Percentiles rank a stretch among this genome's conserved stretches.
Evolutionary conservation across 495 filamentous ascomycete species (phyloP).

Genomic region (Annulohypoxylon bovei): DNA sequence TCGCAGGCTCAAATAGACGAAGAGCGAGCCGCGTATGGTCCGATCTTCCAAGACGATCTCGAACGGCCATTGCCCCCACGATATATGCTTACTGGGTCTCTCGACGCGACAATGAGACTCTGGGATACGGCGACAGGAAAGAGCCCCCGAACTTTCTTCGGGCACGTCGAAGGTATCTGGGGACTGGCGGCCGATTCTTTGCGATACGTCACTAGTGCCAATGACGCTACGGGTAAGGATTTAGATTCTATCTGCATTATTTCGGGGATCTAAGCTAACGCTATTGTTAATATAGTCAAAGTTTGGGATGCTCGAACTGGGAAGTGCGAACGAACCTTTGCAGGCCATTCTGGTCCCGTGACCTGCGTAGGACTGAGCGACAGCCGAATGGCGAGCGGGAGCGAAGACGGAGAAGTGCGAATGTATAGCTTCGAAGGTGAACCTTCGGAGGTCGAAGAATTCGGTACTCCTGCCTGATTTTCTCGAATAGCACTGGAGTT

Average conservation of each 20-base stretch:
- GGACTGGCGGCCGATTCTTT: constrained; percentile 90
- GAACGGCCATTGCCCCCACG: constrained; percentile 77
- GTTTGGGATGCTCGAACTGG: constrained; percentile 95
- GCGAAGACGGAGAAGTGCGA: constrained; percentile 91
- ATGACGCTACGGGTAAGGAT: constrained; percentile 83
- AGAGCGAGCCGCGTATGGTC: constrained; percentile 63
- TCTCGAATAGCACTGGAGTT: not conserved
- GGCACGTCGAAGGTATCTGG: constrained; percentile 97
- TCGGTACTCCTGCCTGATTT: constrained; percentile 49
- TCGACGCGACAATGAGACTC: constrained; percentile 90
- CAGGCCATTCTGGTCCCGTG: constrained; percentile 88
- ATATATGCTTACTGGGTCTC: constrained; percentile 90
- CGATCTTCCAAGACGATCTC: constrained; percentile 62
- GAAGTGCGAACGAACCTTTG: constrained; percentile 89
- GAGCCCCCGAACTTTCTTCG: constrained; percentile 92
- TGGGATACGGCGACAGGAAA: constrained; percentile 88
- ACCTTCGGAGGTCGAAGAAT: constrained; percentile 46
- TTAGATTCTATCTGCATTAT: not conserved
- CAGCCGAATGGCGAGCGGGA: constrained; percentile 83
- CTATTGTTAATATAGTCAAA: constrained; percentile 58
- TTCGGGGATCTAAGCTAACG: constrained; percentile 13
- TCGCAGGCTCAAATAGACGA: constrained; percentile 48
- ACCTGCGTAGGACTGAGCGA: constrained; percentile 92
- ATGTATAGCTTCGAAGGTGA: constrained; percentile 82
- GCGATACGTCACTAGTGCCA: constrained; percentile 84